Base-by-base conservation (phyloP, 192 early-diverging fungal species). In the Obelidium mucronatum region DNA sequence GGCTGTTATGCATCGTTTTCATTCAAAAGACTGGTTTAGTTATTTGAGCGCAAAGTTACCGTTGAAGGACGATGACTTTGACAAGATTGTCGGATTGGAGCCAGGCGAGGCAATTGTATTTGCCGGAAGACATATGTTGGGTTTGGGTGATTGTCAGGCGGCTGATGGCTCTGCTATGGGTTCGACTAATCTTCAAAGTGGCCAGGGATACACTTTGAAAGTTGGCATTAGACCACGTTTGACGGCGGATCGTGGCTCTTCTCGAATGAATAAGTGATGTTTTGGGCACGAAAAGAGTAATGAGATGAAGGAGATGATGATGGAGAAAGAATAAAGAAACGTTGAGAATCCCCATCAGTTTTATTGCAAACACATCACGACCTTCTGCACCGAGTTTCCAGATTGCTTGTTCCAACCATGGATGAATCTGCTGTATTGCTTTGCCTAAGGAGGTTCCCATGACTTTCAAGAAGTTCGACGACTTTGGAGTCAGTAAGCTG, bases 81-180 rank as follows among this genome's bases (percentile, higher is more conserved):
- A 70, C 30, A 2, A 51, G 67, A 76, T 82, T 56, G 42, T 80
- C 58, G 51, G 36, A n/a, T 71, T 82, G 51, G 44, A 56, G 31
- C 79, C 81, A 1, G 81, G 81, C 1, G 56, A 69, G 0, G 81
- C 81, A 5, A 51, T 82, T 36, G 64, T 82, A 34, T 76, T 76
- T 69, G 63, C 63, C 15, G 66, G 66, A 33, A 67, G 66, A 39
- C 66, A 67, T 40, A 28, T 67, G 66, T 51, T 67, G 66, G 61
- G 36, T 26, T 11, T 11, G 13, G 11, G 34, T 35, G 34, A 64
- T 6, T 13, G 6, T 19, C 13, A 39, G 8, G 34, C 15, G 13
- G 24, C 5, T 5, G 30, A 24, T 6, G 30, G 26, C 8, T 22
- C 8, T 11, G 44, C 8, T 6, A 48, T 48, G 44, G n/a, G n/a